These are phyloP conservation scores for Anisodus acutangulus DNA, from an alignment of 257 asterid species.

Conservation along the genomic window DNA sequence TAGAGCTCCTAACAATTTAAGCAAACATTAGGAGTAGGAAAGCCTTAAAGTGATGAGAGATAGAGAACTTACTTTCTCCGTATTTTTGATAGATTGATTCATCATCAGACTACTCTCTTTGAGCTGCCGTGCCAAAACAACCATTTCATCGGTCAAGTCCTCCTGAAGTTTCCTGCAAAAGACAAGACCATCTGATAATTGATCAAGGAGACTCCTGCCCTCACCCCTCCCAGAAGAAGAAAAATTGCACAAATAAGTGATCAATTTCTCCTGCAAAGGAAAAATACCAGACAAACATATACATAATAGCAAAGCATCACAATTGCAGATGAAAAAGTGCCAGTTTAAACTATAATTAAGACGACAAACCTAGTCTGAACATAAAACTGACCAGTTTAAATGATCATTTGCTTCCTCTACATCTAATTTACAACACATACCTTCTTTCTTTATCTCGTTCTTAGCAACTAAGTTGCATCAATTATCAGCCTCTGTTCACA, in stretches of 20 bases:
- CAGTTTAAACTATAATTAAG: background rate
- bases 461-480: background rate
- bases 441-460: background rate
- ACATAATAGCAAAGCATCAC: background rate
- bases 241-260: slow-evolving; percentile 8
- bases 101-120: slow-evolving; percentile 86
- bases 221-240: background rate
- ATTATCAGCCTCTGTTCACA: background rate
- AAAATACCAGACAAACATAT: background rate
- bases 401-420: background rate
- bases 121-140: slow-evolving; percentile 79
- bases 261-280: background rate
- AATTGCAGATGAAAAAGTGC: too few species aligned
- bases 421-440: slow-evolving; percentile 1
- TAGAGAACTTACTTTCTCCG: slow-evolving; percentile 69
- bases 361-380: background rate
- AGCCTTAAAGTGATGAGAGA: background rate
- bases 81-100: slow-evolving; percentile 80
- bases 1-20: background rate
- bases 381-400: background rate
- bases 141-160: slow-evolving; percentile 92
- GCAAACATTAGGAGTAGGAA: background rate
- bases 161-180: slow-evolving; percentile 85
- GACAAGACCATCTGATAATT: slow-evolving; percentile 7
- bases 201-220: slow-evolving; percentile 10